Evolutionary conservation across 2,329 filamentous ascomycete genomes (phyloP).

Genomic region (Epicoccum sorghinum): DNA sequence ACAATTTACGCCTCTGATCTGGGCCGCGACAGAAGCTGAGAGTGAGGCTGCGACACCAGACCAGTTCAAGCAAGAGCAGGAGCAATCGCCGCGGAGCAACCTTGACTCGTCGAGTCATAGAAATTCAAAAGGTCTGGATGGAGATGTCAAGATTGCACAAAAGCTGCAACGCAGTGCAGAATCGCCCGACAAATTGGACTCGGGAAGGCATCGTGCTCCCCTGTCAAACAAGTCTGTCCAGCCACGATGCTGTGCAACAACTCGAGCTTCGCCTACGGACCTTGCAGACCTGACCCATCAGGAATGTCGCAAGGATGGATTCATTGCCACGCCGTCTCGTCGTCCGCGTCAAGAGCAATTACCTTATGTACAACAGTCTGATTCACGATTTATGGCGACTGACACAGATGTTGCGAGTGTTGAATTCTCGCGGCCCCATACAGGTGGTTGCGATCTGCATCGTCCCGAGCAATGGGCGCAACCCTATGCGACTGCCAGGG

Average conservation of each 20-base stretch:
- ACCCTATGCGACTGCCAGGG: background rate
- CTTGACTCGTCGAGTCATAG: slow-evolving; percentile 12
- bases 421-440: background rate
- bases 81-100: slow-evolving; percentile 19
- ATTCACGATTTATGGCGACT: slow-evolving; percentile 1
- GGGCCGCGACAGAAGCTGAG: slow-evolving; percentile 28
- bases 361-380: slow-evolving; percentile 12
- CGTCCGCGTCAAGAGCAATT: slow-evolving; percentile 7
- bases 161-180: slow-evolving; percentile 18
- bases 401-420: background rate
- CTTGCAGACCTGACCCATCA: slow-evolving; percentile 12
- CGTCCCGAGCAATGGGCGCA: background rate
- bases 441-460: background rate
- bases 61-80: slow-evolving; percentile 19
- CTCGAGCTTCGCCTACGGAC: slow-evolving; percentile 23
- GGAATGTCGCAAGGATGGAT: background rate
- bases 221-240: slow-evolving; percentile 23
- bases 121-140: slow-evolving; percentile 8
- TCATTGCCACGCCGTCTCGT: background rate
- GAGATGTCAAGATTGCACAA: slow-evolving; percentile 12
- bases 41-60: slow-evolving; percentile 4
- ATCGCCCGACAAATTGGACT: slow-evolving; percentile 27
- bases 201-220: slow-evolving; percentile 25
- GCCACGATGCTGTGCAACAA: slow-evolving; percentile 31
- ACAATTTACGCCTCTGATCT: slow-evolving; percentile 42